Conservation (phyloP, 495 filamentous ascomycete genomes). For the Hyaloscypha bicolor region DNA sequence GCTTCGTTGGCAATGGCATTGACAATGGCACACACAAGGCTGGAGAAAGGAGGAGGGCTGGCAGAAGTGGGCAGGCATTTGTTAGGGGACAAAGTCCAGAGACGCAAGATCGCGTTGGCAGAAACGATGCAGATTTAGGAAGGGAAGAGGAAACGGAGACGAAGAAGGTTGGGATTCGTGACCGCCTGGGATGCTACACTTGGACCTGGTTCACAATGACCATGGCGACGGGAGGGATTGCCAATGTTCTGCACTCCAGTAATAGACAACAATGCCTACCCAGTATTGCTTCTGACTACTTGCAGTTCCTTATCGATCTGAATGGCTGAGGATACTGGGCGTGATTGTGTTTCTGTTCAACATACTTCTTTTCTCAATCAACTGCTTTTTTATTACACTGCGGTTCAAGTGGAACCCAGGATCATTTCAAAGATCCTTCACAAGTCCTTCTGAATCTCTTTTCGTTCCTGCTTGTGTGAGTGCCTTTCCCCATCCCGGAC, state of each 20-base stretch:
- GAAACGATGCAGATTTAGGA: not conserved
- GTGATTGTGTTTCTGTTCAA: constrained; percentile 77
- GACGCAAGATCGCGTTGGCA: not conserved
- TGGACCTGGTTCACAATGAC: constrained; percentile 77
- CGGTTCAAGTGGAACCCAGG: constrained; percentile 73
- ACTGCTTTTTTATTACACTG: constrained; percentile 64
- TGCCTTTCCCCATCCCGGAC: not conserved
- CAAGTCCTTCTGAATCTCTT: constrained; percentile 78
- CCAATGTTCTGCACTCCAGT: constrained; percentile 76
- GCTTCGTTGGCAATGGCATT: constrained; percentile 13
- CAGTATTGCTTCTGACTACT: constrained; percentile 39
- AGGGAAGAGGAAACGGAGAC: constrained; percentile 1
- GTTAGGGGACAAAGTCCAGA: not conserved
- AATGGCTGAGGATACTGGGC: constrained; percentile 71
- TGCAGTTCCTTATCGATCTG: constrained; percentile 63
- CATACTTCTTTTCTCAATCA: constrained; percentile 69
- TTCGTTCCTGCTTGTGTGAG: constrained; percentile 78
- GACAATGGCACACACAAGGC: constrained; percentile 8
- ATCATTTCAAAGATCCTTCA: constrained; percentile 70
- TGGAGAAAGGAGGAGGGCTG: constrained; percentile 19
- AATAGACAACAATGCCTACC: constrained; percentile 30
- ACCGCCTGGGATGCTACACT: constrained; percentile 49
- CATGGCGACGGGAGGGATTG: constrained; percentile 85
- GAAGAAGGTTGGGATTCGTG: constrained; percentile 42
- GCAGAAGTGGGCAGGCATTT: not conserved